phyloP scores from a whole-genome alignment of 2,329 filamentous ascomycete genomes.

The Pseudopithomyces chartarum region DNA sequence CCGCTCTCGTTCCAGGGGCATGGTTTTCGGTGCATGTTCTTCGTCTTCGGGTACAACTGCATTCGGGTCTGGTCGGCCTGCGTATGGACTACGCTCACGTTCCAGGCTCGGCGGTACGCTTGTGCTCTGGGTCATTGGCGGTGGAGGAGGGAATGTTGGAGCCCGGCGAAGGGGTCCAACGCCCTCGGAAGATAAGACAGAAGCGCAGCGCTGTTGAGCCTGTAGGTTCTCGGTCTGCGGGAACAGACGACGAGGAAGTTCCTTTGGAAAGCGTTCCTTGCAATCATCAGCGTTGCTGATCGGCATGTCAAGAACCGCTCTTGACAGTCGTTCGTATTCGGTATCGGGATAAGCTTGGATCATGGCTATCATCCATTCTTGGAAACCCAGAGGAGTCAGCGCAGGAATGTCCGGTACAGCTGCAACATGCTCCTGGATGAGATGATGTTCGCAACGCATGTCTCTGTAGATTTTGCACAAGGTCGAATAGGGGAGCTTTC shows the following conservation, averaged over 20 bases:
- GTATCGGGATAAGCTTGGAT: constrained; percentile 77
- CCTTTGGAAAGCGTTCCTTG: constrained; percentile 77
- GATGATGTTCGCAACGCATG: constrained; percentile 54
- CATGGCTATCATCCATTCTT: constrained; percentile 70
- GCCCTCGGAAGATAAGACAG: constrained; percentile 60
- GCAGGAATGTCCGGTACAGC: constrained; percentile 51
- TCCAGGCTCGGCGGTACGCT: constrained; percentile 34
- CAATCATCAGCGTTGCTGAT: constrained; percentile 68
- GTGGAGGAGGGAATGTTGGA: constrained; percentile 42
- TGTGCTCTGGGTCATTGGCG: constrained; percentile 28
- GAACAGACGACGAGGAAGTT: constrained; percentile 74
- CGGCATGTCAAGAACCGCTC: constrained; percentile 71
- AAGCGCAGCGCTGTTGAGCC: constrained; percentile 64
- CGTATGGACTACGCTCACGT: constrained; percentile 43
- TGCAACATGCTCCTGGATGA: constrained; percentile 51
- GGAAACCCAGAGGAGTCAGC: constrained; percentile 54
- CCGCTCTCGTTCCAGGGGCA: constrained; percentile 67
- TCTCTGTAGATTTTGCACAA: constrained; percentile 54
- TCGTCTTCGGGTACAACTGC: constrained; percentile 45
- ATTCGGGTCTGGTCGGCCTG: constrained; percentile 27
- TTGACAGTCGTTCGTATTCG: constrained; percentile 72
- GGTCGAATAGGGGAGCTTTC: constrained; percentile 46
- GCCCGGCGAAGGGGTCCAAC: constrained; percentile 41
- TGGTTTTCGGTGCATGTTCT: constrained; percentile 45
- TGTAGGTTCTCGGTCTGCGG: constrained; percentile 63